Base-by-base conservation (phyloP, 2,329 filamentous ascomycete genomes). In the Coniochaeta hoffmannii region DNA sequence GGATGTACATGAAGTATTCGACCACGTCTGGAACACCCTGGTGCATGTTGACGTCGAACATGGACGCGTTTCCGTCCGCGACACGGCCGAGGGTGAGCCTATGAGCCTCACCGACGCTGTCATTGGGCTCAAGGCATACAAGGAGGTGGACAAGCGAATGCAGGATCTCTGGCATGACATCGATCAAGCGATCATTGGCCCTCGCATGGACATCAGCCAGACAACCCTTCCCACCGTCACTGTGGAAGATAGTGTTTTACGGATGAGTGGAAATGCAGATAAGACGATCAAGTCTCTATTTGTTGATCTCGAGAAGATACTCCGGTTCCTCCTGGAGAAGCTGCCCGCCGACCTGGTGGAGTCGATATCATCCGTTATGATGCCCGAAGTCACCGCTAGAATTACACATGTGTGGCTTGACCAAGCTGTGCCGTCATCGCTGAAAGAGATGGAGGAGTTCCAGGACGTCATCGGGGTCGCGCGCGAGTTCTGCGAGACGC, bases 321-420 rank as follows among this genome's bases (percentile, higher is more conserved):
- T 86, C 51, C 63, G 66, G 1, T 86, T 82, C 61, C 67, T 87
- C 1, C 72, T 77, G 4, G 65, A 73, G 17, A 73, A 72, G 41
- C 68, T 87, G 0, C 82, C 84, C 0, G 56, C 71, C 10, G 77
- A 83, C 30, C 72, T 87, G 6, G 68, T 85, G 1, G 72, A 76
- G 50, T 76, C 82, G 1, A 72, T 97, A 1, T 88, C 88, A 0
- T 75, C 79, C 12, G 79, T 82, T 9, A 81, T 97, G 67, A 81
- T 96, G 68, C 85, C 85, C 0, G 77, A 81, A 36, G 70, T 96
- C 10, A 79, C 86, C 9, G 78, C 82, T 6, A 81, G 82, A 22
- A 76, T 97, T 11, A 86, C 90, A 38, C 80, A 80, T 4, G 76
- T 80, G 4, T 96, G 90, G 87, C 78, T 99, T 8, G 82, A 89